Conservation (phyloP, 2,329 filamentous ascomycete genomes). For the Microascus cirrosus region DNA sequence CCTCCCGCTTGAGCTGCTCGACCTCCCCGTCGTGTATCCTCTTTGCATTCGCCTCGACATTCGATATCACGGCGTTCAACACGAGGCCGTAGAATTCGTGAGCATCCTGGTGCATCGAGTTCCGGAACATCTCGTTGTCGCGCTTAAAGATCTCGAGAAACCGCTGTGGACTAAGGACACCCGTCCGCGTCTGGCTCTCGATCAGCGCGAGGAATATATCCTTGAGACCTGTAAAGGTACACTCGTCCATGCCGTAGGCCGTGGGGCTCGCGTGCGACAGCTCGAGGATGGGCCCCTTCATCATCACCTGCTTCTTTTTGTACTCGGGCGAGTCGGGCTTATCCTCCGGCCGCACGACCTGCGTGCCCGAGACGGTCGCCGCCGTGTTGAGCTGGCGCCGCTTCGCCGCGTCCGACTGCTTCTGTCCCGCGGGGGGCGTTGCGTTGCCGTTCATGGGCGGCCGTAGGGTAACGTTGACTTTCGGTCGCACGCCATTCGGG, state of each 20-base stretch:
- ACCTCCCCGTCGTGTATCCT: slow-evolving; percentile 41
- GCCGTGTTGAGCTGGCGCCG: slow-evolving; percentile 42
- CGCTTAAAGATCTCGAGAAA: slow-evolving; percentile 89
- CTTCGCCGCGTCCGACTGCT: slow-evolving; percentile 44
- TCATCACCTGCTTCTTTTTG: slow-evolving; percentile 92
- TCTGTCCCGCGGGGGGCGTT: slow-evolving; percentile 10
- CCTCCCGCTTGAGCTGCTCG: slow-evolving; percentile 27
- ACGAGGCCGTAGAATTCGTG: slow-evolving; percentile 94
- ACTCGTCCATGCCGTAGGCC: slow-evolving; percentile 87
- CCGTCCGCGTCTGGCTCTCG: slow-evolving; percentile 68
- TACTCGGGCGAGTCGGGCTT: slow-evolving; percentile 92
- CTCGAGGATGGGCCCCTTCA: slow-evolving; percentile 77
- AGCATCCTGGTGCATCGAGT: slow-evolving; percentile 95
- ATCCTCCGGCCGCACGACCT: slow-evolving; percentile 61
- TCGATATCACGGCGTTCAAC: slow-evolving; percentile 90
- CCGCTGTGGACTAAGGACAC: slow-evolving; percentile 82
- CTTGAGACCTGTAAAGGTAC: slow-evolving; percentile 86
- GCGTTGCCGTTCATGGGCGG: slow-evolving; percentile 29
- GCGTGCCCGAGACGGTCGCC: slow-evolving; percentile 40
- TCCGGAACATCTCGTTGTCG: slow-evolving; percentile 95
- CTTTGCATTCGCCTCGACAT: slow-evolving; percentile 79
- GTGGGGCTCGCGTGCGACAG: slow-evolving; percentile 69
- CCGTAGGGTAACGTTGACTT: slow-evolving; percentile 51
- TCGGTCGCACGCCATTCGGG: slow-evolving; percentile 45
- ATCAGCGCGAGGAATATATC: slow-evolving; percentile 92